A percentile compares a stretch with the other conserved stretches of the same genome.
Evolutionary conservation across 177 flowering plant genomes (phyloP).

Genomic region (Telopea speciosissima): DNA sequence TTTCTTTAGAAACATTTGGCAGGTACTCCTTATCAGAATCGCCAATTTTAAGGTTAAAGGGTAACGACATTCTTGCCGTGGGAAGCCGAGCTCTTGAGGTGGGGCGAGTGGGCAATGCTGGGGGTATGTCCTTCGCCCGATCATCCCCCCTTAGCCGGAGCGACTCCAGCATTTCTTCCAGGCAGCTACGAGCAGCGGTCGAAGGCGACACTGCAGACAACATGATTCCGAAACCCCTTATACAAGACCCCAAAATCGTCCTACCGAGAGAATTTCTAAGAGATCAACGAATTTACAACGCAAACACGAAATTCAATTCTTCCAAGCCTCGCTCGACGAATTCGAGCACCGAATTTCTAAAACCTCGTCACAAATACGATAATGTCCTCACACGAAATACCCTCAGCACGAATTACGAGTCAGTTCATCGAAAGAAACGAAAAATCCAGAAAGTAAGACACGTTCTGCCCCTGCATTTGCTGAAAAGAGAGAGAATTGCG

Average conservation of each 20-base stretch:
- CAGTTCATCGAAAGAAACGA: background rate
- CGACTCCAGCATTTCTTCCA: conserved; percentile 93
- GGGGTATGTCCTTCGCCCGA: conserved; percentile 70
- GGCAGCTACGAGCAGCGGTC: conserved; percentile 48
- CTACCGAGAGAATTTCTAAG: background rate
- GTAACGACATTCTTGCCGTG: conserved; percentile 41
- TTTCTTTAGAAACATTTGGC: conserved; percentile 12
- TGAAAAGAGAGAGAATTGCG: no score
- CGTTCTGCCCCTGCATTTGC: no score
- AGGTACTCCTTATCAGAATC: conserved; percentile 4
- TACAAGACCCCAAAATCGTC: conserved; percentile 2
- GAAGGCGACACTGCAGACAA: conserved; percentile 40
- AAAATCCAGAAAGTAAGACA: background rate
- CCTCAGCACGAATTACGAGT: background rate
- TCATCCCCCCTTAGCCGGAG: conserved; percentile 61
- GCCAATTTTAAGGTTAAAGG: conserved; percentile 29
- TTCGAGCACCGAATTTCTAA: background rate
- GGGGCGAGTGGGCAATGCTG: conserved; percentile 82
- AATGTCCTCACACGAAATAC: background rate
- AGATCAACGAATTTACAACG: background rate
- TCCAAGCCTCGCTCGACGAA: background rate
- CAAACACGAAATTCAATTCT: conserved; percentile 2
- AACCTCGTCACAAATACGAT: background rate
- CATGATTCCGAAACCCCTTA: conserved; percentile 32
- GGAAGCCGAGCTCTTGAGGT: conserved; percentile 63